phyloP scores from a whole-genome alignment of 306 rosid genomes.

The Arachis hypogaea region DNA sequence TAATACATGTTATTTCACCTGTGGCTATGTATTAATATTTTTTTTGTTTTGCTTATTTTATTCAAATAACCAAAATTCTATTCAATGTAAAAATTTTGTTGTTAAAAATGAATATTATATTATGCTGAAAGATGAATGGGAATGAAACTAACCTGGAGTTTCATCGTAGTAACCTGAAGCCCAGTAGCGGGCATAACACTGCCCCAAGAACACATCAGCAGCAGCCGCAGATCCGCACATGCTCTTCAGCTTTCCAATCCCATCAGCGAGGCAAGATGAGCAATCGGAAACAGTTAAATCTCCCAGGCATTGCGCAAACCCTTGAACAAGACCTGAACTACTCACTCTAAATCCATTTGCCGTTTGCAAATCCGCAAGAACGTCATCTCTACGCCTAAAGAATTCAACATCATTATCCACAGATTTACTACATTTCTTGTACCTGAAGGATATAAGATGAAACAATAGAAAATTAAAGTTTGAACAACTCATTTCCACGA shows the following conservation, averaged over 20 bases:
- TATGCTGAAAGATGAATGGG: background rate
- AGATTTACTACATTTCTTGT: slow-evolving; percentile 66
- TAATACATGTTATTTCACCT: no score
- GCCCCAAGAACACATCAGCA: slow-evolving; percentile 87
- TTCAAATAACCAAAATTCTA: no score
- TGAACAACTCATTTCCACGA: no score
- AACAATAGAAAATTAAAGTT: no score
- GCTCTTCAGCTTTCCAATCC: slow-evolving; percentile 75
- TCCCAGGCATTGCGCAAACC: slow-evolving; percentile 77
- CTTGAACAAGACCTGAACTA: slow-evolving; percentile 74
- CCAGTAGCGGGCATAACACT: slow-evolving; percentile 90
- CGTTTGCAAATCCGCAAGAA: slow-evolving; percentile 60
- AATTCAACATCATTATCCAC: slow-evolving; percentile 63
- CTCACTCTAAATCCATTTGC: slow-evolving; percentile 76
- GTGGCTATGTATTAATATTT: no score
- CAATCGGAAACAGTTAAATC: slow-evolving; percentile 74
- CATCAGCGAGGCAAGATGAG: slow-evolving; percentile 71
- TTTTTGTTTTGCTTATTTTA: background rate
- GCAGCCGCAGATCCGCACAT: slow-evolving; percentile 89
- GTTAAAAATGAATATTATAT: no score
- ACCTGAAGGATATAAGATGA: slow-evolving; percentile 8
- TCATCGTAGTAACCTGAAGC: slow-evolving; percentile 83
- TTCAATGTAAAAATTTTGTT: no score
- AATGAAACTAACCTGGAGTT: slow-evolving; percentile 51
- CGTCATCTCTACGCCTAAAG: slow-evolving; percentile 81